Conservation (phyloP, 2,329 filamentous ascomycete species). For the Knufia fluminis region DNA sequence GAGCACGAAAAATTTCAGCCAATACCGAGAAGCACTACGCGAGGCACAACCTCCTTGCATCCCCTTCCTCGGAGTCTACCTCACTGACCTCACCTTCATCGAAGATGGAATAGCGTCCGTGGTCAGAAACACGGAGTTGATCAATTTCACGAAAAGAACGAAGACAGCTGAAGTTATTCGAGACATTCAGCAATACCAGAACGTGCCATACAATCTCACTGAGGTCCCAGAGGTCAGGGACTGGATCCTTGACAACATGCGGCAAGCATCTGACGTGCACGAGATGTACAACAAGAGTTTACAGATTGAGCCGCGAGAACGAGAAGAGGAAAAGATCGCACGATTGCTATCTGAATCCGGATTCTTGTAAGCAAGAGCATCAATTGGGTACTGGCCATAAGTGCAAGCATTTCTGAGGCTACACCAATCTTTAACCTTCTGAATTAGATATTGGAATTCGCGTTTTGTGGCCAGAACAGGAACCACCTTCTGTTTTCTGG, state of each 20-base stretch:
- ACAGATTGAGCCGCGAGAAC: constrained; percentile 83
- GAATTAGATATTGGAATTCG: constrained; percentile 6
- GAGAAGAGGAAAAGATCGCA: constrained; percentile 98
- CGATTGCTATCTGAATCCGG: constrained; percentile 49
- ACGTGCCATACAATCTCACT: constrained; percentile 87
- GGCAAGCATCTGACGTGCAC: constrained; percentile 87
- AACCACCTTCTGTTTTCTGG: constrained; percentile 5
- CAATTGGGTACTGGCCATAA: background rate
- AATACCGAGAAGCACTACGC: constrained; percentile 89
- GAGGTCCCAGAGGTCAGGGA: constrained; percentile 87
- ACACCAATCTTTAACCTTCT: constrained; percentile 10
- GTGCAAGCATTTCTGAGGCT: constrained; percentile 2
- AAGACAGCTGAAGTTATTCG: constrained; percentile 98
- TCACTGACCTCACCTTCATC: constrained; percentile 96
- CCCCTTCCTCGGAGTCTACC: constrained; percentile 94
- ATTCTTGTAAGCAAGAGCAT: constrained; percentile 31
- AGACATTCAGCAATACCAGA: constrained; percentile 97
- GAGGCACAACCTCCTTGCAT: constrained; percentile 93
- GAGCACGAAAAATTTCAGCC: constrained; percentile 95
- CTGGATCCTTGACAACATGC: constrained; percentile 94
- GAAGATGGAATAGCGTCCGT: constrained; percentile 95
- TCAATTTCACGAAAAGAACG: constrained; percentile 96
- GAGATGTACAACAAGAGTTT: constrained; percentile 99
- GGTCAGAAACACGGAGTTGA: constrained; percentile 90
- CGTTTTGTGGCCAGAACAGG: constrained; percentile 7